Evolutionary conservation across 2,329 filamentous ascomycete genomes (phyloP).

Genomic region (Magnaporthales sp.): DNA sequence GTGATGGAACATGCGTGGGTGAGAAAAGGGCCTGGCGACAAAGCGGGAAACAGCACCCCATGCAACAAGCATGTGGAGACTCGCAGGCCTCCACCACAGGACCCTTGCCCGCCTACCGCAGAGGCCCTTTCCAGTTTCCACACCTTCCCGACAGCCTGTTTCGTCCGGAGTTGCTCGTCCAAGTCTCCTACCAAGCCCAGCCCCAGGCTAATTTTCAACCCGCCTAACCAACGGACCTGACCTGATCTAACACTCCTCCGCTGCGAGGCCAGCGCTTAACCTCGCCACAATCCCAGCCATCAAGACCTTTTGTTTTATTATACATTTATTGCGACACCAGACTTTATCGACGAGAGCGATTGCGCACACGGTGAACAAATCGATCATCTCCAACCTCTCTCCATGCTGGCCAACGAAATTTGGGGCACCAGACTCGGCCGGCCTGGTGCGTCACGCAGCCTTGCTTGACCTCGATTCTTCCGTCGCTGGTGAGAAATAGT

Average conservation of each 20-base stretch:
- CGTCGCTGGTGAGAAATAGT: background rate
- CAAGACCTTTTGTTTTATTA: background rate
- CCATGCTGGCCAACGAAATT: constrained; percentile 4
- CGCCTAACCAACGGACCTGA: background rate
- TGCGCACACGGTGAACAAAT: background rate
- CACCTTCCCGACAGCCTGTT: background rate
- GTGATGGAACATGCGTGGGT: background rate
- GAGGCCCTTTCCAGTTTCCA: background rate
- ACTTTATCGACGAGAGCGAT: background rate
- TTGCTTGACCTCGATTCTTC: background rate
- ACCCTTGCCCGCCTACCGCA: background rate
- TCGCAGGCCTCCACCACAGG: background rate
- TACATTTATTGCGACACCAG: background rate
- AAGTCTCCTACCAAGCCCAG: background rate
- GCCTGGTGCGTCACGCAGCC: background rate
- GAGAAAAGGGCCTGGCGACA: background rate
- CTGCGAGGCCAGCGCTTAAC: background rate
- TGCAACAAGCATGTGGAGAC: background rate
- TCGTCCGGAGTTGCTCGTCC: background rate
- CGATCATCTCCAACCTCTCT: background rate
- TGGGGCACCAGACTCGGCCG: constrained; percentile 4
- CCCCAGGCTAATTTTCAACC: background rate
- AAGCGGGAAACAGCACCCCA: background rate
- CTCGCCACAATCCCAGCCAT: background rate
- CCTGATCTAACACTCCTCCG: background rate